Evolutionary conservation across 176 grass and related monocot species (phyloP).

Genomic region (Cenchrus americanus): DNA sequence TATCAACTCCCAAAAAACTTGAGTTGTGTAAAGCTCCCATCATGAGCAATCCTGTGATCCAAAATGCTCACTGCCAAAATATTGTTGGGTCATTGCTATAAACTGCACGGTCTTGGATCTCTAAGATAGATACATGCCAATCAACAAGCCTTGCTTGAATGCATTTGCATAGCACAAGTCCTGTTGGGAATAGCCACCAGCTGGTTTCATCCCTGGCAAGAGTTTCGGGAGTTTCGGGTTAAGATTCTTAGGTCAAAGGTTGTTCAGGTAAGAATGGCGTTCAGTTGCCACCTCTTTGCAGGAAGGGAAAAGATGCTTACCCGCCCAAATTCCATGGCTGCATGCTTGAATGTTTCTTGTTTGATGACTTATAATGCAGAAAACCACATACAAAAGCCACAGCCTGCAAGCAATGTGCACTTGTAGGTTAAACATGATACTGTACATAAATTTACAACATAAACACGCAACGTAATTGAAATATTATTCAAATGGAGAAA

Average conservation of each 20-base stretch:
- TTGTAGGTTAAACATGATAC: constrained; percentile 18
- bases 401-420: constrained; percentile 54
- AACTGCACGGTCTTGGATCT: constrained; percentile 91
- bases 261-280: background rate
- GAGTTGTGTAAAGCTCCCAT: constrained; percentile 42
- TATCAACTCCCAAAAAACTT: constrained; percentile 61
- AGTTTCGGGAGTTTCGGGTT: background rate
- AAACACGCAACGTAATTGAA: constrained; percentile 1
- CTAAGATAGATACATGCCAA: constrained; percentile 94
- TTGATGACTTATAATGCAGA: constrained; percentile 86
- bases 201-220: constrained; percentile 83
- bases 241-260: background rate
- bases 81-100: constrained; percentile 79
- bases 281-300: background rate
- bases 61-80: constrained; percentile 77
- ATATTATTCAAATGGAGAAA: background rate
- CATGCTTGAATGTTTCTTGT: constrained; percentile 66
- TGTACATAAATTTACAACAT: background rate
- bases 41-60: background rate
- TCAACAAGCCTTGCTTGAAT: constrained; percentile 92
- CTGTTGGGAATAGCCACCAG: constrained; percentile 88
- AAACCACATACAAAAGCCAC: constrained; percentile 89
- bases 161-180: constrained; percentile 84
- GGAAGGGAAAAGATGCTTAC: constrained; percentile 51
- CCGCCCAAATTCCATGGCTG: constrained; percentile 85